Evolutionary conservation across 1,139 yeast genomes (phyloP).

Genomic region (Kluyveromyces sp.): DNA sequence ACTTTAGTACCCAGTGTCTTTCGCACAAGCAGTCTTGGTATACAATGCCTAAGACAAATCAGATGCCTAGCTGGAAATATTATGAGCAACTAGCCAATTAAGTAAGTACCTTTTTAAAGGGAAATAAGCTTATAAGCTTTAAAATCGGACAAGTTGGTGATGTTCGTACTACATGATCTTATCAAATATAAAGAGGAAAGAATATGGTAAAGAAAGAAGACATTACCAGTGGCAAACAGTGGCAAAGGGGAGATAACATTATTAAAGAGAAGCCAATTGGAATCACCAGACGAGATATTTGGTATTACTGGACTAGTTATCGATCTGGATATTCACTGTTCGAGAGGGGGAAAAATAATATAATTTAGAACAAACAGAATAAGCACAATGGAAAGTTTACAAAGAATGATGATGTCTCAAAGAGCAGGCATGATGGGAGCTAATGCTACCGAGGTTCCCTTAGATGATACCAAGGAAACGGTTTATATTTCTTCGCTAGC

Average conservation of each 20-base stretch:
- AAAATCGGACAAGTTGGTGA: too few species aligned
- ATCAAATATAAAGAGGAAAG: neutral
- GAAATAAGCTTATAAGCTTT: neutral
- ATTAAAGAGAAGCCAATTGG: too few species aligned
- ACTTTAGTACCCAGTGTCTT: neutral
- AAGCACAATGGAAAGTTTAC: slow-evolving; percentile 59
- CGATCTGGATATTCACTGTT: too few species aligned
- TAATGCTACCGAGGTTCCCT: slow-evolving; percentile 61
- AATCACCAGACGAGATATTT: too few species aligned
- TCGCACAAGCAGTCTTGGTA: too few species aligned
- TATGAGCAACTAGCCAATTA: neutral
- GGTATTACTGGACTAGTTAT: too few species aligned
- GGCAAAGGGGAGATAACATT: too few species aligned
- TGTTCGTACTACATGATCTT: neutral
- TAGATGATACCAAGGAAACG: slow-evolving; percentile 91
- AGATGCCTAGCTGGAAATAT: too few species aligned
- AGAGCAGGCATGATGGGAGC: slow-evolving; percentile 54
- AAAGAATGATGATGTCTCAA: slow-evolving; percentile 53
- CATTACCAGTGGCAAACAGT: neutral
- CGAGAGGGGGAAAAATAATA: too few species aligned
- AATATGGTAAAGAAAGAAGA: neutral
- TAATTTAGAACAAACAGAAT: neutral
- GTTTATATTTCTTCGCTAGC: slow-evolving; percentile 96
- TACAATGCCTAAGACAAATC: too few species aligned
- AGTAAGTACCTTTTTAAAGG: neutral